A percentile compares a stretch with the other conserved stretches of the same genome.
phyloP scores from a whole-genome alignment of 352 stramenopile genomes.

The Phytopythium mirpurense region DNA sequence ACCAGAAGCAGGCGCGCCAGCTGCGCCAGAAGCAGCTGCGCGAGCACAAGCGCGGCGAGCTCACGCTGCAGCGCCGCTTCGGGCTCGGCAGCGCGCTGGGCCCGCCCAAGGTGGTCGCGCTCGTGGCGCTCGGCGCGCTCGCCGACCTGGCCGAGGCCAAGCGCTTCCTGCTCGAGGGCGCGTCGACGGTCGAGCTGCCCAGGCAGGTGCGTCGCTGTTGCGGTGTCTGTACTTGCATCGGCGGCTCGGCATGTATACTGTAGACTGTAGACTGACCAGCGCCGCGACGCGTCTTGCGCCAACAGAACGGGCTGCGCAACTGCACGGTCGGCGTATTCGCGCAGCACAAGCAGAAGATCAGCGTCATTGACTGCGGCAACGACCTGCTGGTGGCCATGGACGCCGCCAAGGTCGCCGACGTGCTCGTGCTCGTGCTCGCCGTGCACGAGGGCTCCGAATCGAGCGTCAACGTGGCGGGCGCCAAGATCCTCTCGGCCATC shows the following conservation, averaged over 20 bases:
- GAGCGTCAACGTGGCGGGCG: slow-evolving; percentile 80
- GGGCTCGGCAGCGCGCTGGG: slow-evolving; percentile 60
- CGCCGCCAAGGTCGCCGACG: slow-evolving; percentile 82
- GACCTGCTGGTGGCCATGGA: slow-evolving; percentile 81
- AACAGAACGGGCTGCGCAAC: slow-evolving; percentile 40
- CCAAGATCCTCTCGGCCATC: slow-evolving; percentile 89
- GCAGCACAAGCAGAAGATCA: slow-evolving; percentile 88
- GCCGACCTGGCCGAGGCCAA: slow-evolving; percentile 62
- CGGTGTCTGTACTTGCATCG: no score
- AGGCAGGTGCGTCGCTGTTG: slow-evolving; percentile 1
- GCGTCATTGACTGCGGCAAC: slow-evolving; percentile 79
- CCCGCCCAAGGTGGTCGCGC: slow-evolving; percentile 80
- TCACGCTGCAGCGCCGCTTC: slow-evolving; percentile 79
- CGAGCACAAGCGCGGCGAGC: slow-evolving; percentile 83
- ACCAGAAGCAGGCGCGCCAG: slow-evolving; percentile 68
- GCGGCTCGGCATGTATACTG: neutral
- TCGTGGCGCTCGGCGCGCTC: slow-evolving; percentile 71
- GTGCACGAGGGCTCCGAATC: slow-evolving; percentile 77
- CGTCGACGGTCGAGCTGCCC: slow-evolving; percentile 52
- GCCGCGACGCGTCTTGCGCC: neutral
- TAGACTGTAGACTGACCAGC: neutral
- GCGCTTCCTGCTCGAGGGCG: slow-evolving; percentile 59
- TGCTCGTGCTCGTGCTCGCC: slow-evolving; percentile 73
- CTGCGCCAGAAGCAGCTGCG: slow-evolving; percentile 83
- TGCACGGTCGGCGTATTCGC: slow-evolving; percentile 64